Conservation (phyloP, 371 early-diverging fungal species). For the Rhizopus stolonifer region DNA sequence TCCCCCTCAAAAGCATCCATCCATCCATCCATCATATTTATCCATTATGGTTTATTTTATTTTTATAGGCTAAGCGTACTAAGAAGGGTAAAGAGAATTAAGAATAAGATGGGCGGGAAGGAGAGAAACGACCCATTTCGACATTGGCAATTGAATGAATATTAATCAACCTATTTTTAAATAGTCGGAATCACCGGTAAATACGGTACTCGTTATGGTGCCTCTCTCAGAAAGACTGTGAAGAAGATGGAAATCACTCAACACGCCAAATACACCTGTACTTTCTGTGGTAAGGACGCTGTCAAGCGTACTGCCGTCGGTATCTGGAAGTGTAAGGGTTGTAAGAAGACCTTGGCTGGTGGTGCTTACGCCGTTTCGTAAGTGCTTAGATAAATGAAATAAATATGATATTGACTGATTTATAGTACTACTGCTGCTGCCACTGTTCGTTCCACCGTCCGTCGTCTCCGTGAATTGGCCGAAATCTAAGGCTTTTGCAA, state of each 20-base stretch:
- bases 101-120: not conserved
- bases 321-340: constrained; percentile 99
- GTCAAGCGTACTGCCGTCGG: constrained; percentile 98
- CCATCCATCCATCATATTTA: not conserved
- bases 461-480: constrained; percentile 95
- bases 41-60: not conserved
- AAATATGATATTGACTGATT: too few relatives aligned
- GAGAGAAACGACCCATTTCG: not conserved
- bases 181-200: constrained; percentile 98
- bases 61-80: constrained; percentile 93
- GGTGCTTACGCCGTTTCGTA: too few relatives aligned
- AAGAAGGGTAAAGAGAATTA: constrained; percentile 72
- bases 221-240: constrained; percentile 99
- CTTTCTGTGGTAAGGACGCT: constrained; percentile 98
- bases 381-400: too few relatives aligned
- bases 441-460: too few relatives aligned
- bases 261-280: constrained; percentile 99
- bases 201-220: constrained; percentile 99
- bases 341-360: constrained; percentile 92
- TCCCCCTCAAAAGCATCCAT: not conserved
- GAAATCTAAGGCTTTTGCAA: constrained; percentile 94
- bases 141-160: not conserved
- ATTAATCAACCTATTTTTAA: not conserved
- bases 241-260: too few relatives aligned
- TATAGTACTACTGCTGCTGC: constrained; percentile 88